Base-by-base conservation (phyloP, 108 stramenopile genomes). In the Chaetoceros muelleri region DNA sequence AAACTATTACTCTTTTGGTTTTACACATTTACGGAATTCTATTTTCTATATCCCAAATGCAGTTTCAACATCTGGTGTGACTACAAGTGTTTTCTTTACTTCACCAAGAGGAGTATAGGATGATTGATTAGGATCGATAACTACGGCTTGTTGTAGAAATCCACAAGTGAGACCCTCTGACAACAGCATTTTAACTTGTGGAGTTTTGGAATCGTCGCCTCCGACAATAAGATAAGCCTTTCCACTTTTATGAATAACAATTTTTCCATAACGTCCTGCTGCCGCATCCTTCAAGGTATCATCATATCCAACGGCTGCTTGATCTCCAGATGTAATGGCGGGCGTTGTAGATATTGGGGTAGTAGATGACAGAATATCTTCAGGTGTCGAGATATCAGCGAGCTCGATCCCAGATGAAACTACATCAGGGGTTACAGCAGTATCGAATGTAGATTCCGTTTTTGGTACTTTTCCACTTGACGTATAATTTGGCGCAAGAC, bases 131-230 rank as follows among this genome's bases (percentile, higher is more conserved):
- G 73, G 56, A 62, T 89, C 85, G 34, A 93, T 78, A 8, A 64
- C 40, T 0, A 82, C 91, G n/a, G 83, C 83, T 57, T 93, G 85
- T 65, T 93, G 91, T 1, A 70, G 64, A 54, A 93, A 87, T 16
- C 72, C 64, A 61, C 83, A 88, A 46, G 79, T 69, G 52, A 93
- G 57, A 17, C 91, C 91, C 69, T 93, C 91, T 30, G 74, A 67
- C 2, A 87, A 65, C 30, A 85, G 72, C 73, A 91, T 78, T 40
- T 61, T 71, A 46, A 87, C 65, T 71, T 83, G 46, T 2, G 24
- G 46, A 22, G 31, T 20, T 24, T 23, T 45, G 24, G 24, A 24
- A 13, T 77, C 65, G 2, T 62, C 61, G 45, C 79, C 77, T 24
- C 80, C 79, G 52, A 88, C 30, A 25, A 81, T 74, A 18, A 93